A percentile compares a stretch with the other conserved stretches of the same genome.
Conservation (phyloP, 2,329 filamentous ascomycete genomes). For the Cercospora sp. region DNA sequence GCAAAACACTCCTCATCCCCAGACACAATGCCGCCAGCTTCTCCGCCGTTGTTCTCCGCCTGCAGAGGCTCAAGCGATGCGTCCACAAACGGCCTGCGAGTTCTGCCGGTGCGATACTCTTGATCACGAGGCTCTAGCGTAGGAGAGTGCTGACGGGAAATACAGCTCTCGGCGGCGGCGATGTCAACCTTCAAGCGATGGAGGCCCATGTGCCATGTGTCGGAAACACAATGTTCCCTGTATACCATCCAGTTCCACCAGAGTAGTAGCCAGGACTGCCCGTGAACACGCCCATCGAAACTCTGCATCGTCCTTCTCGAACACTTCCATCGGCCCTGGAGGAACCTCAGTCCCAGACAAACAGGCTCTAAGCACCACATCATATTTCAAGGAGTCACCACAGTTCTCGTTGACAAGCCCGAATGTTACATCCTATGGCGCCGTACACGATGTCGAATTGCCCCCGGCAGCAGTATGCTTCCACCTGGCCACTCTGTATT, state of each 20-base stretch:
- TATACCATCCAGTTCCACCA: constrained; percentile 6
- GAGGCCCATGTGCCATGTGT: constrained; percentile 10
- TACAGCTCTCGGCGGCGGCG: constrained; percentile 11
- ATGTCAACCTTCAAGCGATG: background rate
- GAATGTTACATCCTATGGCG: background rate
- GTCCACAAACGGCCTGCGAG: constrained; percentile 12
- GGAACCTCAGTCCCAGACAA: background rate
- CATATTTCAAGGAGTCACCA: background rate
- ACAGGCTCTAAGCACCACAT: background rate
- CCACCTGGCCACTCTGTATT: constrained; percentile 7
- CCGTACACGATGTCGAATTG: background rate
- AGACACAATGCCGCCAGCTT: constrained; percentile 2
- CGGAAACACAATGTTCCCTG: constrained; percentile 13
- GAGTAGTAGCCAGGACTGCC: background rate
- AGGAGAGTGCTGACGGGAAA: background rate
- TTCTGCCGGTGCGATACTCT: constrained; percentile 11
- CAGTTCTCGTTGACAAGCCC: constrained; percentile 1
- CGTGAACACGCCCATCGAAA: background rate
- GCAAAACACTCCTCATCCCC: background rate
- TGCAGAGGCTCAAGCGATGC: constrained; percentile 4
- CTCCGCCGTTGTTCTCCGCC: constrained; percentile 1
- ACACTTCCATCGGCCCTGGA: background rate
- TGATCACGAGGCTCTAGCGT: background rate
- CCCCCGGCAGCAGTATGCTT: constrained; percentile 11
- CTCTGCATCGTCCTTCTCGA: background rate